Conservation (phyloP, 2,329 filamentous ascomycete genomes). For the Setomelanomma holmii region DNA sequence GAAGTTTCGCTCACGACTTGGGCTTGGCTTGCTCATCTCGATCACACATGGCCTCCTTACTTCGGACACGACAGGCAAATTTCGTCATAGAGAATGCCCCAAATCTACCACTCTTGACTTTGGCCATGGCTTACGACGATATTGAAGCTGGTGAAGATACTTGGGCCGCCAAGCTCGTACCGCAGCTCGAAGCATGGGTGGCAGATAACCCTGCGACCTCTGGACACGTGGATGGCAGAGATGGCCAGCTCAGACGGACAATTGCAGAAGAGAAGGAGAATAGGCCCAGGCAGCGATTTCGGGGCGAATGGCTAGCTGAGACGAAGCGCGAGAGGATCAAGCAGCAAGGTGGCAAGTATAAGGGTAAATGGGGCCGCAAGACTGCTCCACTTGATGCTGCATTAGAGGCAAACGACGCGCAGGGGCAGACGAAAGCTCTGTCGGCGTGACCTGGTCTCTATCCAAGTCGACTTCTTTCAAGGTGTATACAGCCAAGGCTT, state of each 20-base stretch:
- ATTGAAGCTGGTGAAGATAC: slow-evolving; percentile 29
- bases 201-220: slow-evolving; percentile 19
- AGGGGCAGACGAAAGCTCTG: background rate
- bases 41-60: slow-evolving; percentile 33
- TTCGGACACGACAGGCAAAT: slow-evolving; percentile 33
- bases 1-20: slow-evolving; percentile 43
- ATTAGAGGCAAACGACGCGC: background rate
- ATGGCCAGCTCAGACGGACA: slow-evolving; percentile 11
- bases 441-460: background rate
- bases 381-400: background rate
- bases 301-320: slow-evolving; percentile 35
- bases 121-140: slow-evolving; percentile 29
- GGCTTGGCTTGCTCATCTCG: slow-evolving; percentile 31
- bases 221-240: slow-evolving; percentile 30
- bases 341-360: slow-evolving; percentile 38
- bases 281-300: slow-evolving; percentile 30
- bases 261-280: background rate
- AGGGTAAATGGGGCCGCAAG: slow-evolving; percentile 33
- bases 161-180: slow-evolving; percentile 29
- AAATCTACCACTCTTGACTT: background rate
- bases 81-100: slow-evolving; percentile 18
- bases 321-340: slow-evolving; percentile 38
- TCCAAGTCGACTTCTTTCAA: slow-evolving; percentile 8
- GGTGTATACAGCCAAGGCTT: slow-evolving; percentile 30
- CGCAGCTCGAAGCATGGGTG: slow-evolving; percentile 33